Evolutionary conservation across 768 basidiomycete species (phyloP).

Genomic region (Podaxis pistillaris): DNA sequence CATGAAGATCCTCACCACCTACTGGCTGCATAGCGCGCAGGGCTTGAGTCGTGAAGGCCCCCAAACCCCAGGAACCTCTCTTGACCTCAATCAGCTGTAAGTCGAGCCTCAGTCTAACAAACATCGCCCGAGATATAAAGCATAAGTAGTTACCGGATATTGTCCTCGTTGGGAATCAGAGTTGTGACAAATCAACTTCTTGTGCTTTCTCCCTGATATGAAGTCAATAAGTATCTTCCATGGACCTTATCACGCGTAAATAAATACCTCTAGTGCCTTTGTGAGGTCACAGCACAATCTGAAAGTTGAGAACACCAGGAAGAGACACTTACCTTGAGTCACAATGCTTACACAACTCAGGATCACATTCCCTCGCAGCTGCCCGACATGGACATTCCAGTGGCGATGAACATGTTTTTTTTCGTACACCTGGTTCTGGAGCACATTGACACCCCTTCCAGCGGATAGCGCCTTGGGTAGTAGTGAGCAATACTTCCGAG

Average conservation of each 20-base stretch:
- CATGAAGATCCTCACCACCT: conserved; percentile 18
- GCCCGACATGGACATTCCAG: conserved; percentile 54
- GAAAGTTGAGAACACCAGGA: neutral
- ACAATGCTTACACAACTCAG: conserved; percentile 57
- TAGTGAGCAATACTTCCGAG: neutral
- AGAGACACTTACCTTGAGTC: conserved; percentile 38
- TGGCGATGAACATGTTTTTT: conserved; percentile 18
- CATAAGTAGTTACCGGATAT: conserved; percentile 38
- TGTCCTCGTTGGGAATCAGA: conserved; percentile 42
- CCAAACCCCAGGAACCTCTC: conserved; percentile 11
- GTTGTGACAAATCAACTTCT: conserved; percentile 51
- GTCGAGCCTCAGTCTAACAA: neutral
- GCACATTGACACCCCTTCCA: conserved; percentile 59
- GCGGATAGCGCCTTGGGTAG: conserved; percentile 45
- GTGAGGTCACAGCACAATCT: neutral
- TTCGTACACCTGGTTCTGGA: neutral
- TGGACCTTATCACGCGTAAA: neutral
- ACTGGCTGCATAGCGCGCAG: conserved; percentile 4
- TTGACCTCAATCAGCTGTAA: conserved; percentile 5
- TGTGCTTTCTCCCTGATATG: conserved; percentile 39
- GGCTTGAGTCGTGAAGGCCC: conserved; percentile 2
- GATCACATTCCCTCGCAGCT: conserved; percentile 63
- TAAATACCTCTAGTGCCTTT: conserved; percentile 21
- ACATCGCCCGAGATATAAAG: neutral
- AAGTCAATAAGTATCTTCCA: neutral